These are phyloP conservation scores for Camelina sativa DNA, from an alignment of 345 rosid species.

Conservation along the genomic window DNA sequence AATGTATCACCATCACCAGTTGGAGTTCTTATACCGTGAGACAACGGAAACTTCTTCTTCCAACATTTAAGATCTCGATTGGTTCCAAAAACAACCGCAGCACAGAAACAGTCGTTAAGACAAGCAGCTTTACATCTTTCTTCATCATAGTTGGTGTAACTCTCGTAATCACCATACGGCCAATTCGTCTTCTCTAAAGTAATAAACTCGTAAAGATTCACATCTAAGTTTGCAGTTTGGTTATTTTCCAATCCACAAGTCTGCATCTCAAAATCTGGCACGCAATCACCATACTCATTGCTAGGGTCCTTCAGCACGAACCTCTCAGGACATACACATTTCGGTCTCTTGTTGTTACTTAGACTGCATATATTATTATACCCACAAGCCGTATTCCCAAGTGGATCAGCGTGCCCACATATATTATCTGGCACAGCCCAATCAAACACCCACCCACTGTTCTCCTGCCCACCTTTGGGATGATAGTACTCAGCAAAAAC, in stretches of 20 bases:
- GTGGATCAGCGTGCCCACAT: conserved; percentile 23
- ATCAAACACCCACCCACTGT: conserved; percentile 34
- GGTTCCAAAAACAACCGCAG: conserved; percentile 43
- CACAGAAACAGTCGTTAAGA: conserved; percentile 64
- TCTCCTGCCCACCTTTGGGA: conserved; percentile 42
- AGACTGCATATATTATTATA: conserved; percentile 56
- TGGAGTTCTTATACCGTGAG: conserved; percentile 44
- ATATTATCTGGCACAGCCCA: conserved; percentile 58
- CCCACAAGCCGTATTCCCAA: conserved; percentile 63
- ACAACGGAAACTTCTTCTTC: conserved; percentile 61
- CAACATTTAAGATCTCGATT: conserved; percentile 35
- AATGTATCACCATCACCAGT: conserved; percentile 38
- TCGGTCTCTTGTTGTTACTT: conserved; percentile 48
- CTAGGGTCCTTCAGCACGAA: conserved; percentile 48
- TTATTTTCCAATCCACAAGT: conserved; percentile 37
- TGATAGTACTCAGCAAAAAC: conserved; percentile 60
- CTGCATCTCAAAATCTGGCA: conserved; percentile 43
- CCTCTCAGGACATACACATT: conserved; percentile 53
- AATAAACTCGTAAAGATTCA: conserved; percentile 32
- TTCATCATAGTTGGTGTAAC: conserved; percentile 25
- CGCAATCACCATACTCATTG: conserved; percentile 52
- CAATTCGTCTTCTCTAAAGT: conserved; percentile 45
- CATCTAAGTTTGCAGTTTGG: conserved; percentile 21
- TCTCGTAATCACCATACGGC: conserved; percentile 48
- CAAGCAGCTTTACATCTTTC: conserved; percentile 55